phyloP scores from a whole-genome alignment of 352 stramenopile genomes.

The Phytophthora uliginosa region DNA sequence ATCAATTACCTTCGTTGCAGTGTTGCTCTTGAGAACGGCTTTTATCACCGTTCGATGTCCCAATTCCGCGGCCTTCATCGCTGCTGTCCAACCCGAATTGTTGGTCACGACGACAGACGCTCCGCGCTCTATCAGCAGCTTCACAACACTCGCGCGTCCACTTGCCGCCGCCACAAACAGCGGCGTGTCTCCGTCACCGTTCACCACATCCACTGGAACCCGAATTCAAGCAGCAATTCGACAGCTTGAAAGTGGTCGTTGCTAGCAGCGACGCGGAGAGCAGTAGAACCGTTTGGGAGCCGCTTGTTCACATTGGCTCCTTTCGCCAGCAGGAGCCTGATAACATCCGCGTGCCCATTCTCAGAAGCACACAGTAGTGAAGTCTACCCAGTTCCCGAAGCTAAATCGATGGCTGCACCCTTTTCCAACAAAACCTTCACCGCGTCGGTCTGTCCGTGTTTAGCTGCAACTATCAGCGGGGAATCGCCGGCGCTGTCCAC shows the following conservation, averaged over 20 bases:
- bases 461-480: neutral
- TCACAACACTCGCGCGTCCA: neutral
- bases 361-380: neutral
- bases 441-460: neutral
- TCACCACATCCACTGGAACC: neutral
- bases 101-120: neutral
- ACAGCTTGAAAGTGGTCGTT: neutral
- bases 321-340: neutral
- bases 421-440: neutral
- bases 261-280: neutral
- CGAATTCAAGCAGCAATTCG: neutral
- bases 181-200: neutral
- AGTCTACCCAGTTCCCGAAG: neutral
- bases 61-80: slow-evolving; percentile 14
- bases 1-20: neutral
- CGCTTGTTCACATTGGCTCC: neutral
- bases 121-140: slow-evolving; percentile 1
- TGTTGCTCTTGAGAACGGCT: neutral
- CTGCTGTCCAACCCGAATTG: neutral
- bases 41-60: slow-evolving; percentile 6
- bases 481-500: neutral
- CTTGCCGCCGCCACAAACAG: neutral
- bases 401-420: neutral
- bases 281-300: neutral
- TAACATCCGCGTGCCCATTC: neutral